phyloP scores from a whole-genome alignment of 306 rosid genomes.

The Dalbergia cochinchinensis region DNA sequence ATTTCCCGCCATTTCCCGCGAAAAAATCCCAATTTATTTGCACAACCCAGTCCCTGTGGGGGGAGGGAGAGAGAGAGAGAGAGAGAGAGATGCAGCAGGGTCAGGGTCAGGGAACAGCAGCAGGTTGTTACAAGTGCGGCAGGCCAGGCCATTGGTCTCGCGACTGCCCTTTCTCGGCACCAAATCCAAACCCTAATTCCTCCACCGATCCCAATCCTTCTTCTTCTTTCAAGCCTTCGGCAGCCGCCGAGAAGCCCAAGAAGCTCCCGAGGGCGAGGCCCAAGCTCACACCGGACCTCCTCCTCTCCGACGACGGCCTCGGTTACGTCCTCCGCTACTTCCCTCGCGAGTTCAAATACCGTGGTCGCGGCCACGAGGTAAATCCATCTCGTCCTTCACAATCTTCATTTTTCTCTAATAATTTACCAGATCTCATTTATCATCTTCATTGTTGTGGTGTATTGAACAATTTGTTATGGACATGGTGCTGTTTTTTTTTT shows the following conservation, averaged over 20 bases:
- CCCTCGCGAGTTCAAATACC: constrained; percentile 82
- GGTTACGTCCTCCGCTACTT: constrained; percentile 95
- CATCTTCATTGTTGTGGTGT: not conserved
- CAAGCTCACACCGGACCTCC: constrained; percentile 83
- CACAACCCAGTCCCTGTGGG: not conserved
- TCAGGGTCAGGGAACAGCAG: constrained; percentile 53
- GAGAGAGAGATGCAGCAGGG: constrained; percentile 3
- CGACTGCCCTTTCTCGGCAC: constrained; percentile 79
- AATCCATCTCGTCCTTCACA: not conserved
- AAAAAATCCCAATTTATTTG: not conserved
- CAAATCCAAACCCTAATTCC: constrained; percentile 41
- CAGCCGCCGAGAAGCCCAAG: constrained; percentile 59
- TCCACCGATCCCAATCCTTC: constrained; percentile 23
- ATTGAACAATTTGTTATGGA: not conserved
- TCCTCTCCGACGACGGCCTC: constrained; percentile 93
- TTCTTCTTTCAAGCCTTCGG: constrained; percentile 42
- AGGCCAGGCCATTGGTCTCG: constrained; percentile 99
- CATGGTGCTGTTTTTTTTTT: not conserved
- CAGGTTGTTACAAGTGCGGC: constrained; percentile 98
- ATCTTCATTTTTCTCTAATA: not conserved
- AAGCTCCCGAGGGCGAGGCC: constrained; percentile 71
- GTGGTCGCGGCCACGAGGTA: constrained; percentile 93
- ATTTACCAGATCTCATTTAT: not conserved
- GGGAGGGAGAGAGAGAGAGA: not conserved
- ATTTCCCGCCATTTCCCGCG: constrained; percentile 52